These are phyloP conservation scores for Aureobasidium uvarum DNA, from an alignment of 2,329 filamentous ascomycete species.

Conservation along the genomic window DNA sequence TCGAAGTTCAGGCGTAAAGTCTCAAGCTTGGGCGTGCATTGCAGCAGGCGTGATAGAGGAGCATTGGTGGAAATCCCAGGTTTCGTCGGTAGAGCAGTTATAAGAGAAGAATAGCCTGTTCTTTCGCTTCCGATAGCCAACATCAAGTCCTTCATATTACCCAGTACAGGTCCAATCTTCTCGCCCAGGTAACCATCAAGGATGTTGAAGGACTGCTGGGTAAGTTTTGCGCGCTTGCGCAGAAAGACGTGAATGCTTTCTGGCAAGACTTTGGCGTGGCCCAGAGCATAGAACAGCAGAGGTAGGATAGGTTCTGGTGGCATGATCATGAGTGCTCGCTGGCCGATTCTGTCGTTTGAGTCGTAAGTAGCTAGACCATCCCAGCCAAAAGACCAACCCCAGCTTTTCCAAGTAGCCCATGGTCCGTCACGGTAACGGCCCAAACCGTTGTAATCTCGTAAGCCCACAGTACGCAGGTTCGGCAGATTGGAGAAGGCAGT, in stretches of 20 bases:
- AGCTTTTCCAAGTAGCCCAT: conserved; percentile 53
- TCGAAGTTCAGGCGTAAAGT: conserved; percentile 34
- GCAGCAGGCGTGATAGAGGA: conserved; percentile 30
- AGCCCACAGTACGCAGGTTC: conserved; percentile 56
- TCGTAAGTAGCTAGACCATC: background rate
- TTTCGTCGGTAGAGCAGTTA: background rate
- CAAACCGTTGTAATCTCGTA: conserved; percentile 58
- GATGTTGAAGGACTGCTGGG: conserved; percentile 28
- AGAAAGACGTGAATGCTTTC: conserved; percentile 34
- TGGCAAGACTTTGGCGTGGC: conserved; percentile 28
- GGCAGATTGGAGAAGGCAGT: conserved; percentile 56
- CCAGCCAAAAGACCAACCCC: conserved; percentile 42
- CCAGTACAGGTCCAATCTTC: conserved; percentile 28
- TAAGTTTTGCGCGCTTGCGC: conserved; percentile 21
- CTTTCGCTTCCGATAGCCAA: conserved; percentile 26
- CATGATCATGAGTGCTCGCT: background rate
- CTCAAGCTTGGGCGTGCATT: conserved; percentile 29
- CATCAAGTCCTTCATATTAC: conserved; percentile 30
- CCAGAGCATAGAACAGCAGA: conserved; percentile 32
- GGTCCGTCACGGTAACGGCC: conserved; percentile 52
- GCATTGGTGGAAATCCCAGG: background rate
- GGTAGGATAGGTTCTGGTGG: conserved; percentile 29
- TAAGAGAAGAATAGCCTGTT: background rate
- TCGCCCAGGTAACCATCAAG: conserved; percentile 24
- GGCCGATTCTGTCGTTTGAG: background rate